Base-by-base conservation (phyloP, 257 asterid genomes). In the Scutellaria baicalensis region DNA sequence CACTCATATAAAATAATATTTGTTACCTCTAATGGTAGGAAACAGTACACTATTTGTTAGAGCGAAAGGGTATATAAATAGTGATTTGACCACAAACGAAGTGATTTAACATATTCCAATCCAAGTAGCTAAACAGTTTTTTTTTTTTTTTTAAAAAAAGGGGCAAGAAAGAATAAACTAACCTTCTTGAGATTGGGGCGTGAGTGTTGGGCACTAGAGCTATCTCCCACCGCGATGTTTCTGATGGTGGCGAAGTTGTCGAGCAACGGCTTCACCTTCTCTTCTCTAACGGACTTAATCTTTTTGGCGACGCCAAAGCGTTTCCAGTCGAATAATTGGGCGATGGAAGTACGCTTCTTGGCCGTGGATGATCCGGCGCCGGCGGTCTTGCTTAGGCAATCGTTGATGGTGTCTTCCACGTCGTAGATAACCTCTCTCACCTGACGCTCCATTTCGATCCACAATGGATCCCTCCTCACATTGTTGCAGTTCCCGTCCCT, bases 361-460 rank as follows among this genome's bases (percentile, higher is more conserved):
- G 14, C 3, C 33, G 33, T 1, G 3, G 33, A 2, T 4, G 33
- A 27, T 27, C 3, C 1, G 1, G 16, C 62, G 17, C 54, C 68
- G n/a, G 73, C 61, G 2, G 75, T 71, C 6, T 63, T 45, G 5
- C 74, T 48, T 7, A 82, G 42, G 33, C 74, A 73, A 0, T 12
- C 43, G 54, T 79, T 82, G 38, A 76, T 43, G 52, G 73, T 59
- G 58, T 79, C 84, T 21, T 82, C 87, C 0, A 74, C 84, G 0
- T 71, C 77, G 44, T 69, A 66, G 14, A 81, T 68, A 2, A 59
- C 68, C 9, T 65, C 50, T 10, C 83, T 58, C 13, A 79, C 36
- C 76, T 72, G 68, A 55, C 65, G 57, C 77, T 74, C 77, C 18
- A 68, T 6, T 35, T 43, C 78, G 8, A 36, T 65, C 42, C 68